A percentile compares a stretch with the other conserved stretches of the same genome.
These are phyloP conservation scores for Penicillium pulvis DNA, from an alignment of 495 filamentous ascomycete species.

Conservation along the genomic window DNA sequence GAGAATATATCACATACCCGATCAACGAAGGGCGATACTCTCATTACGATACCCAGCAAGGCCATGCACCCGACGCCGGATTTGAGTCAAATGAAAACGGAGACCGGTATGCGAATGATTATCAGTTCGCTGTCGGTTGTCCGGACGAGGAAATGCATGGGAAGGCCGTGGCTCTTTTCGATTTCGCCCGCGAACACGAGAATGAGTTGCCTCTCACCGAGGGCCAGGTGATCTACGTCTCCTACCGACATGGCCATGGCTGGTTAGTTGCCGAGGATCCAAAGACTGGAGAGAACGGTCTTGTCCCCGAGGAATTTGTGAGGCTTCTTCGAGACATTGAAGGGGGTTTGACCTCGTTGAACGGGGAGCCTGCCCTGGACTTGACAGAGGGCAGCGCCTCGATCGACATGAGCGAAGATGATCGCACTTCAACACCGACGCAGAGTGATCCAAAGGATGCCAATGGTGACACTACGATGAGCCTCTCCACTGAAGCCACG, in stretches of 20 bases:
- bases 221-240: conserved; percentile 95
- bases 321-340: conserved; percentile 90
- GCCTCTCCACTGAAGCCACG: conserved; percentile 1
- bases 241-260: conserved; percentile 91
- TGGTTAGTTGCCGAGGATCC: conserved; percentile 98
- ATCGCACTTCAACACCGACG: conserved; percentile 34
- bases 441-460: conserved; percentile 23
- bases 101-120: conserved; percentile 79
- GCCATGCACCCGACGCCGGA: conserved; percentile 50
- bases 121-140: conserved; percentile 92
- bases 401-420: conserved; percentile 36
- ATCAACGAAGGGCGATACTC: conserved; percentile 62
- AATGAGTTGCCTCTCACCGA: conserved; percentile 92
- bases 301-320: conserved; percentile 97
- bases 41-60: conserved; percentile 55
- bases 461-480: conserved; percentile 16
- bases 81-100: conserved; percentile 64
- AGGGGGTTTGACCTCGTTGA: conserved; percentile 57
- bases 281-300: conserved; percentile 81
- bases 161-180: conserved; percentile 92
- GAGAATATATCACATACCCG: conserved; percentile 80
- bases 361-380: conserved; percentile 39
- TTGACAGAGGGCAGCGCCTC: conserved; percentile 28
- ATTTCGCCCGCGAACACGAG: conserved; percentile 92
- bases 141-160: conserved; percentile 98